Percentiles rank a stretch among this genome's conserved stretches.
Evolutionary conservation across 164 flowering plant species (phyloP).

Genomic region (Vitis cinerea): DNA sequence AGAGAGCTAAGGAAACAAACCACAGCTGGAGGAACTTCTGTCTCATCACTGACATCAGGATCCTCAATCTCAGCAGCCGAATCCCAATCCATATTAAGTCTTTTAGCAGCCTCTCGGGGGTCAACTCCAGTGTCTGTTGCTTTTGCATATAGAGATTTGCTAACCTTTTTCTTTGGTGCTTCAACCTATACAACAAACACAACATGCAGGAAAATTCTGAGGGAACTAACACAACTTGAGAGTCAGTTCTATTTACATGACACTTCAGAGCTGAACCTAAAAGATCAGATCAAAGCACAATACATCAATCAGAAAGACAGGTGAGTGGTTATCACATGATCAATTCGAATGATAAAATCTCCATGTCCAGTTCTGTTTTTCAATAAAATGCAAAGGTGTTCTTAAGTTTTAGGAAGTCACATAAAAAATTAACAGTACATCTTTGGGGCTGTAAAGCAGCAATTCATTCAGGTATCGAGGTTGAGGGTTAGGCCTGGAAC

Average conservation of each 20-base stretch:
- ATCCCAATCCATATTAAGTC: conserved; percentile 92
- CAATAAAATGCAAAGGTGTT: no score
- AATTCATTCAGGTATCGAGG: not conserved
- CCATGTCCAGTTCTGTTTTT: no score
- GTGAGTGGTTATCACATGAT: no score
- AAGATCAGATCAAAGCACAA: no score
- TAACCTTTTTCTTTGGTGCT: conserved; percentile 49
- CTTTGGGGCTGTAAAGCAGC: not conserved
- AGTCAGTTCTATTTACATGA: not conserved
- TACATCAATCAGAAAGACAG: no score
- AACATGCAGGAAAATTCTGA: not conserved
- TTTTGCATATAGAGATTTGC: conserved; percentile 78
- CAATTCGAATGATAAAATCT: no score
- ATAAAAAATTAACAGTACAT: no score
- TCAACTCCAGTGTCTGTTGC: conserved; percentile 86
- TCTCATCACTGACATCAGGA: conserved; percentile 37
- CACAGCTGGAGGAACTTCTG: conserved; percentile 79
- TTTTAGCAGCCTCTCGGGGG: conserved; percentile 79
- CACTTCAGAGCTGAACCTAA: not conserved
- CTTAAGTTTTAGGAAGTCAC: no score
- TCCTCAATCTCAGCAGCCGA: conserved; percentile 86
- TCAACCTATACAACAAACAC: conserved; percentile 47
- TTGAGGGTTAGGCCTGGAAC: not conserved
- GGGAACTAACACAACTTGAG: not conserved
- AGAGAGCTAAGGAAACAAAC: conserved; percentile 38